Evolutionary conservation across 345 rosid species (phyloP).

Genomic region (Lenwebbia sp.): DNA sequence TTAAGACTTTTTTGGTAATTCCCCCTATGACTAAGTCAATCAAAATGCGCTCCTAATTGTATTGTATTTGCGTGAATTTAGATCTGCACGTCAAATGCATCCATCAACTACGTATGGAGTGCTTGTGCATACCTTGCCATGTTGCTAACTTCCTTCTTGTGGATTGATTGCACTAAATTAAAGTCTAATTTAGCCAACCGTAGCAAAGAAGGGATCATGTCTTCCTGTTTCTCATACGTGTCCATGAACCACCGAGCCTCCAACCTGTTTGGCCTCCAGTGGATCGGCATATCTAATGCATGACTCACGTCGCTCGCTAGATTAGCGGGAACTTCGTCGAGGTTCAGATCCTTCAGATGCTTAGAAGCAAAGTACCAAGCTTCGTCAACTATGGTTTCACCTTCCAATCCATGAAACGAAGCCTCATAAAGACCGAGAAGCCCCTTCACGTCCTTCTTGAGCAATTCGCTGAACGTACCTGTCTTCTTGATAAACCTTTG

Average conservation of each 20-base stretch:
- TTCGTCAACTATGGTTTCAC: slow-evolving; percentile 4
- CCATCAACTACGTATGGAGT: background rate
- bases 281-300: slow-evolving; percentile 7
- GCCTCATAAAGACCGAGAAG: slow-evolving; percentile 17
- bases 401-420: slow-evolving; percentile 2
- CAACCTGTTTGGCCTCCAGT: background rate
- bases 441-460: background rate
- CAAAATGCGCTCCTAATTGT: background rate
- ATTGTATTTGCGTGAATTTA: background rate
- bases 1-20: no score
- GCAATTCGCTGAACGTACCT: background rate
- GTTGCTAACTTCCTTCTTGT: background rate
- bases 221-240: background rate
- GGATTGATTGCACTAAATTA: slow-evolving; percentile 1
- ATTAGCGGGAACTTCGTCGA: background rate
- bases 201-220: background rate
- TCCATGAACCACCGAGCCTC: slow-evolving; percentile 9
- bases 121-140: slow-evolving; percentile 2
- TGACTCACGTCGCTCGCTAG: background rate
- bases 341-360: background rate
- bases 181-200: slow-evolving; percentile 6
- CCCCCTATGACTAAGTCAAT: background rate
- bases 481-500: slow-evolving; percentile 1
- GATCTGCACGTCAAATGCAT: background rate
- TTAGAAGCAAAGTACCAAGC: background rate